These are phyloP conservation scores for Ceratobasidium sp. DNA, from an alignment of 1,284 basidiomycete species.

Conservation along the genomic window DNA sequence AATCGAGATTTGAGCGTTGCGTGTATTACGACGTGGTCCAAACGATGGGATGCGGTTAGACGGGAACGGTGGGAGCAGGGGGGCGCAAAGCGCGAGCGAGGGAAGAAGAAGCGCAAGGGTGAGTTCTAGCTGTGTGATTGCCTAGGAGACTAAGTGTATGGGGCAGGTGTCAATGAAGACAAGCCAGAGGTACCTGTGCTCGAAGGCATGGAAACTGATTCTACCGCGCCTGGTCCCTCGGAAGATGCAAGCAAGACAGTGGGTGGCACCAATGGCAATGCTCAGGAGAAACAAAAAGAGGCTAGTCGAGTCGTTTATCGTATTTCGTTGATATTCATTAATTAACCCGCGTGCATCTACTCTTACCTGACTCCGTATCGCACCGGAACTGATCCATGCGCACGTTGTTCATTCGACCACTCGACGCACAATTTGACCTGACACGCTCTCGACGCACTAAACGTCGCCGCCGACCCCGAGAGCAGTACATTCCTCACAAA, in stretches of 20 bases:
- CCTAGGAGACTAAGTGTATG: conserved; percentile 8
- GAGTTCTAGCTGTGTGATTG: conserved; percentile 44
- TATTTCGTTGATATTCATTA: not conserved
- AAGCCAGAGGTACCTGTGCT: no score
- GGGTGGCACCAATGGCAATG: conserved; percentile 15
- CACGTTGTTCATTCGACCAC: not conserved
- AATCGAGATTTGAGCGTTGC: conserved; percentile 94
- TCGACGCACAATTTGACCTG: not conserved
- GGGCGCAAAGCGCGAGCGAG: conserved; percentile 50
- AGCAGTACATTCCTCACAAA: conserved; percentile 65
- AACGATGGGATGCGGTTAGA: conserved; percentile 72
- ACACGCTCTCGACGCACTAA: not conserved
- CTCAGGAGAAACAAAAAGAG: conserved; percentile 17
- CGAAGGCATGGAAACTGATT: not conserved
- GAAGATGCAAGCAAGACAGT: conserved; percentile 15
- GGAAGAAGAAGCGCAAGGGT: conserved; percentile 46
- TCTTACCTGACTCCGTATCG: not conserved
- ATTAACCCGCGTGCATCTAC: not conserved
- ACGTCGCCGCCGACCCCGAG: not conserved
- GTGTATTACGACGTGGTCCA: conserved; percentile 85
- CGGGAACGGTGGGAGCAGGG: conserved; percentile 63
- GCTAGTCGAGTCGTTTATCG: not conserved
- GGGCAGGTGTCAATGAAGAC: conserved; percentile 12
- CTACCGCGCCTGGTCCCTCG: not conserved
- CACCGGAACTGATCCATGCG: not conserved